Base-by-base conservation (phyloP, 179 eudicot genomes). In the Beta macrorhiza region DNA sequence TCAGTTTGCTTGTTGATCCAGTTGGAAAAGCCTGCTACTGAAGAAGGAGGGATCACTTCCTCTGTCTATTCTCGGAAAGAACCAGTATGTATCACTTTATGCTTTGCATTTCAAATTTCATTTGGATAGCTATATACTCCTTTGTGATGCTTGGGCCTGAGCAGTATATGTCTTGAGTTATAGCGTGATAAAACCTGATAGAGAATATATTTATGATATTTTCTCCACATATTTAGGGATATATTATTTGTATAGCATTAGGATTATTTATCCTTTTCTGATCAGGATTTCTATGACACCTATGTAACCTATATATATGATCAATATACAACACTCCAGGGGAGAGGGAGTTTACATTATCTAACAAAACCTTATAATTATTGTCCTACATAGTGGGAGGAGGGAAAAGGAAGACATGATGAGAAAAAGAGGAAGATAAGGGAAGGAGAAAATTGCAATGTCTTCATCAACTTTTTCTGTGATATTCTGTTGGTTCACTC, bases 31-130 rank as follows among this genome's bases (percentile, higher is more conserved):
- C 92, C 97, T 82, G 99, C 95, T 45, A 86, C 97, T 71, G 99
- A 97, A 91, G 99, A 97, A 88, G 98, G 98, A 56, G 98, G 99
- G 68, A 88, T 94, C 82, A 87, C 99, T 81, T 89, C 99, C 74
- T 92, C 99, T 74, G 98, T 91, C 79, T 97, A 97, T 87, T 97
- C 99, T 51, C 96, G 99, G 45, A 97, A 97, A 91, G 99, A 97
- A 86, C 97, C 97, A 68, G 99, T 97, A 25, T 29, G 87, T 72
- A 53, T 85, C 53, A 74, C 10, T 72, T 51, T 67, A 37, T 45
- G 19, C 70, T 53, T 57, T 32, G 10, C 44, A 78, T n/a, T 67
- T 59, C 74, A 72, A 52, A 42, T 67, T 64, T 72, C 16, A 25
- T 29, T 44, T 77, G 45, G 15, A 55, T 51, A 47, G 68, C 12